phyloP scores from a whole-genome alignment of 106 monocot species.

The Dendrobium huoshanense region DNA sequence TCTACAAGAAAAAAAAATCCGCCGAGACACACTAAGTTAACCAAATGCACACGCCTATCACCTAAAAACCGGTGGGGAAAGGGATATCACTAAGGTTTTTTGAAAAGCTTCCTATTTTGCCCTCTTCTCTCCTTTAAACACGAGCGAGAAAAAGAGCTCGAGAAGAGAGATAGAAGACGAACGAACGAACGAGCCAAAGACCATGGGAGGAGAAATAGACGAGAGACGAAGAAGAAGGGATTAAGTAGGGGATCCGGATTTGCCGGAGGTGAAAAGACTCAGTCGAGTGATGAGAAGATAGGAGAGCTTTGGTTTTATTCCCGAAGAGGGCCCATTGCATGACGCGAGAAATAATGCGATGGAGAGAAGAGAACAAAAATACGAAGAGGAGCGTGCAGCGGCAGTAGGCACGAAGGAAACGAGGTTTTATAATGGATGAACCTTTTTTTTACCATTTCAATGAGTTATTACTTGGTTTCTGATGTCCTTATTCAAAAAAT shows the following conservation, averaged over 20 bases:
- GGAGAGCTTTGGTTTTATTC: background rate
- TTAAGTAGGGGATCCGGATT: background rate
- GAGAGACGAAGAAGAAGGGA: background rate
- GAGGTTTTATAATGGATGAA: background rate
- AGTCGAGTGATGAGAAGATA: background rate
- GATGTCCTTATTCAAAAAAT: constrained; percentile 2
- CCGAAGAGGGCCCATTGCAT: background rate
- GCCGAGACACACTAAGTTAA: background rate
- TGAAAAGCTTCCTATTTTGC: background rate
- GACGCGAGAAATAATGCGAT: background rate
- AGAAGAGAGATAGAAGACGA: background rate
- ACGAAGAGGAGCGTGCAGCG: background rate
- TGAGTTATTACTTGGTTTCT: too few relatives aligned
- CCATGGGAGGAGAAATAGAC: background rate
- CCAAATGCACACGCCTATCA: background rate
- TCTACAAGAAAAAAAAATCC: background rate
- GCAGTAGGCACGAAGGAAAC: background rate
- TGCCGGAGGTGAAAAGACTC: background rate
- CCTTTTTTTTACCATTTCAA: background rate
- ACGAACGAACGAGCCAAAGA: background rate
- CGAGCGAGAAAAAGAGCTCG: background rate
- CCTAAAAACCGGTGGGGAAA: background rate
- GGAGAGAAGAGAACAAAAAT: background rate
- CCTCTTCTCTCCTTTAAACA: background rate
- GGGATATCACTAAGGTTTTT: background rate